Evolutionary conservation across 495 filamentous ascomycete species (phyloP), one percentile per base, ranked within the genome.

Genomic region (Penicillium subrubescens): DNA sequence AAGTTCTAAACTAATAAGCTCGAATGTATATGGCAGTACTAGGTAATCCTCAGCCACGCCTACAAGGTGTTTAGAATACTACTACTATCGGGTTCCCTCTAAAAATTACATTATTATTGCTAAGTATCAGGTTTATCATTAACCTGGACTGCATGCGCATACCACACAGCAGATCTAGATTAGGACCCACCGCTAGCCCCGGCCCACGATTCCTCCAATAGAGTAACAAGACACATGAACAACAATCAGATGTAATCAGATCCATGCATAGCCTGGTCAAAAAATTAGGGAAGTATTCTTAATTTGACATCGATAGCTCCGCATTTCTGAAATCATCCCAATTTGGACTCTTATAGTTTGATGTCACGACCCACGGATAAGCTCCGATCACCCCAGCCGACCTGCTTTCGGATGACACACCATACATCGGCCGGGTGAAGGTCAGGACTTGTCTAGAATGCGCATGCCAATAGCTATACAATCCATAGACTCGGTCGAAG

Each of bases 321-420:
- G 44, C 19, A 25, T 8, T 29, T 10, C 21, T 58, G 37, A 39
- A 44, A 29, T 67, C 63, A 6, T 33, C 44, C 58, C 35, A 56
- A 39, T 60, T 27, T 43, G 39, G 19, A 10, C 23, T 21, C n/a
- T 33, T 54, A 55, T 23, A 25, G 14, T 48, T 44, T 43, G 46
- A 57, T 59, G 58, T 57, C 44, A 64, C 48, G 62, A 15, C 35
- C 59, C 44, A 33, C 34, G 14, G 55, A 59, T 46, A n/a, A n/a
- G 37, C n/a, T 37, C 54, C 50, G 33, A 53, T 53, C 29, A 29
- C 25, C 23, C 6, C 48, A 15, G 23, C 35, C 37, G 57, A 50
- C 37, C 41, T 59, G 27, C 43, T 46, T 33, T 41, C 57, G 44
- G 57, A 46, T 50, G 25, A 27, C 8, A 11, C 19, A 48, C 8